Evolutionary conservation across 1,139 yeast genomes (phyloP).

Genomic region (Eremothecium sinecaudum): DNA sequence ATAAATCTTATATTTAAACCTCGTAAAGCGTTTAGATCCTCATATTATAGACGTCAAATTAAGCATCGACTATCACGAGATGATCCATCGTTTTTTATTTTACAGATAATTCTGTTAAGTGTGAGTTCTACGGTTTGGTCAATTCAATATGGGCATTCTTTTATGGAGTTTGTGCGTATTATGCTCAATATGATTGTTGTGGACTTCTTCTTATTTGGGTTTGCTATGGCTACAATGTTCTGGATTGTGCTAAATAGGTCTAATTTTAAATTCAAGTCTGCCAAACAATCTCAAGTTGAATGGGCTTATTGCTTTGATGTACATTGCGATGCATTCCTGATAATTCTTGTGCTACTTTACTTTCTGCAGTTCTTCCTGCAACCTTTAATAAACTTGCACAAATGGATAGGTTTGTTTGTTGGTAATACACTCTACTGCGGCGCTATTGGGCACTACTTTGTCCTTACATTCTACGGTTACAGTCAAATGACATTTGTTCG

Average conservation of each 20-base stretch:
- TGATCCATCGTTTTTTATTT: slow-evolving; percentile 78
- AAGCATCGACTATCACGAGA: slow-evolving; percentile 74
- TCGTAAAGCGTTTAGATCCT: slow-evolving; percentile 68
- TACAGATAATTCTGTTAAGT: slow-evolving; percentile 54
- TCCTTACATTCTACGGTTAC: slow-evolving; percentile 80
- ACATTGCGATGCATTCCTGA: slow-evolving; percentile 78
- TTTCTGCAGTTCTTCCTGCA: slow-evolving; percentile 65
- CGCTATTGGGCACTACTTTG: slow-evolving; percentile 64
- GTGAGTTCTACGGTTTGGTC: slow-evolving; percentile 90
- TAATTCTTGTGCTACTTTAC: slow-evolving; percentile 72
- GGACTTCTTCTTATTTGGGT: slow-evolving; percentile 69
- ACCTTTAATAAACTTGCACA: slow-evolving; percentile 58
- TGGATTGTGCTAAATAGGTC: slow-evolving; percentile 61
- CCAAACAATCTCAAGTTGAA: slow-evolving; percentile 53
- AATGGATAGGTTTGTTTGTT: slow-evolving; percentile 54
- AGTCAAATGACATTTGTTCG: slow-evolving; percentile 72
- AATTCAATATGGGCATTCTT: slow-evolving; percentile 59
- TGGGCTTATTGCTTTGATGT: slow-evolving; percentile 95
- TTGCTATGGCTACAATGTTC: slow-evolving; percentile 56
- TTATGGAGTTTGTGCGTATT: slow-evolving; percentile 51
- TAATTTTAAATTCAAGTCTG: slow-evolving; percentile 38
- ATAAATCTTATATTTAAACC: slow-evolving; percentile 66
- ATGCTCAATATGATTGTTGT: slow-evolving; percentile 76
- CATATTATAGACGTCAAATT: slow-evolving; percentile 69
- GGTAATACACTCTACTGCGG: slow-evolving; percentile 73